Percentiles rank a stretch among this genome's conserved stretches.
These are phyloP conservation scores for Picea glauca DNA, from an alignment of 75 land plant species.

Conservation along the genomic window DNA sequence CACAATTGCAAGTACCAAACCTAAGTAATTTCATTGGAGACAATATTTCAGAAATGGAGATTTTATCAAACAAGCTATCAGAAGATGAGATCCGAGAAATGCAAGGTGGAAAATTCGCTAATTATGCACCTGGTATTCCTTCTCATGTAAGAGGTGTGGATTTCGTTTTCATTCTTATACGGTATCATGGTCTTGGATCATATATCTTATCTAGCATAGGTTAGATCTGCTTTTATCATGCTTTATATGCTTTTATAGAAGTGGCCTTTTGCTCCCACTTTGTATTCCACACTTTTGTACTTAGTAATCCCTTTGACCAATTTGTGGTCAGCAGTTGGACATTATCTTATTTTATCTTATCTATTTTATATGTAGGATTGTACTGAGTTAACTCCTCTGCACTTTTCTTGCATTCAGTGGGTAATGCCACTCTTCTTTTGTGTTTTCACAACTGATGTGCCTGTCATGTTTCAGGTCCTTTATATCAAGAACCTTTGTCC, in stretches of 20 bases:
- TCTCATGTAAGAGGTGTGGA: conserved; percentile 22
- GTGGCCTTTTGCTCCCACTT: no score
- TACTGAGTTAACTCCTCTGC: not conserved
- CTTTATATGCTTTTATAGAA: no score
- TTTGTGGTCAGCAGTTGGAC: no score
- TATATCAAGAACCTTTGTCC: conserved; percentile 37
- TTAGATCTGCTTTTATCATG: no score
- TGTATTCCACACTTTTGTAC: no score
- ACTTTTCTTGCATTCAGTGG: not conserved
- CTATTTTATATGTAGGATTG: not conserved
- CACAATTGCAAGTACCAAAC: conserved; percentile 4
- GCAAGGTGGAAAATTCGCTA: conserved; percentile 36
- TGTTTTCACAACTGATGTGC: not conserved
- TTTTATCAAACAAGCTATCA: conserved; percentile 27
- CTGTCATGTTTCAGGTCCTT: conserved; percentile 18
- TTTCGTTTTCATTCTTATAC: not conserved
- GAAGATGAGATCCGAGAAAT: conserved; percentile 35
- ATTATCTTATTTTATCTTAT: no score
- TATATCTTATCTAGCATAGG: no score
- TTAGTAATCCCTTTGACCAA: no score
- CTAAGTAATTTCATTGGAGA: not conserved
- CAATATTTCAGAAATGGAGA: conserved; percentile 18
- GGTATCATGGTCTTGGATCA: no score
- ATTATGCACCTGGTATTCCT: conserved; percentile 34
- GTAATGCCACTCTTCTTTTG: not conserved